Base-by-base conservation (phyloP, 108 stramenopile genomes). In the Chaetoceros muelleri region DNA sequence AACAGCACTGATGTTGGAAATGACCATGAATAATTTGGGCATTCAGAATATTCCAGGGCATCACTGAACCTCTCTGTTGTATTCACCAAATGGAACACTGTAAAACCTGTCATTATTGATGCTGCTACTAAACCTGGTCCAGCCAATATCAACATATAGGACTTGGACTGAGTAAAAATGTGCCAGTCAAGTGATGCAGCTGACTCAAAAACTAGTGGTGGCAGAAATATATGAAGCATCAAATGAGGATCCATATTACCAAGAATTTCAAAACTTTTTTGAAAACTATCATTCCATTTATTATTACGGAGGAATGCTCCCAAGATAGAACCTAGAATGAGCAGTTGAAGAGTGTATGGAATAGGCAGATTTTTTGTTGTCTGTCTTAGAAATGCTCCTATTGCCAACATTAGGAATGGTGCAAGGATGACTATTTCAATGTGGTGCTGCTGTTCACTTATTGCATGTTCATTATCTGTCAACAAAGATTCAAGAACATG, bases 181-280 rank as follows among this genome's bases (percentile, higher is more conserved):
- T 67, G 59, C 66, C 60, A 61, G 24, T 61, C 60, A 31, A 61
- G 48, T 17, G 57, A 57, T 34, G 40, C 30, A 18, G 63, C 63
- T 2, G 55, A 57, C 28, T 64, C 77, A 55, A 83, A 85, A 40
- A 85, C 83, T n/a, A 85, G 65, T 30, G 75, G 74, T 5, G 84
- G 84, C 19, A 85, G 61, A 57, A 85, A 83, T 0, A 75, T 60
- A 46, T 67, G 61, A 30, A 85, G 61, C 53, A 54, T 22, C 29
- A 54, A 29, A 27, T 54, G 53, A 5, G 53, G 53, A 30, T 54
- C 53, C 20, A 54, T 26, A 29, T 54, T 29, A 8, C 19, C 53
- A 3, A 54, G 21, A 16, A 19, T 19, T 3, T 30, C 5, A 18
- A 54, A 3, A 16, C 24, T 26, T 18, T 54, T 18, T 29, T 27